Evolutionary conservation across 1,284 basidiomycete genomes (phyloP).

Genomic region (Sanghuangporus sanghuang): DNA sequence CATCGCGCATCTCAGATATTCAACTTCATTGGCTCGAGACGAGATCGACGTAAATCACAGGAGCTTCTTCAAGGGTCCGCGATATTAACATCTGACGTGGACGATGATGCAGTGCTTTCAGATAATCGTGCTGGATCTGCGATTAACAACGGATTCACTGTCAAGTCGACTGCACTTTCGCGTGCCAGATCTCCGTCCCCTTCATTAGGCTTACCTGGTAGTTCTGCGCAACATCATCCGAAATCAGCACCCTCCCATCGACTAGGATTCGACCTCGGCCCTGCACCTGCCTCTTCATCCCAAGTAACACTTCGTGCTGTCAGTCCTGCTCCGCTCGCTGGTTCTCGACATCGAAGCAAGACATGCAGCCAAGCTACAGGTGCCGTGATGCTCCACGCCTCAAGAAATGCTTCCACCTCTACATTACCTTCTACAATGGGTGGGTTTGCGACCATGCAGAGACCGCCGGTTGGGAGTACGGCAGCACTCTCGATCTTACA

Average conservation of each 20-base stretch:
- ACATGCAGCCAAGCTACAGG: not conserved
- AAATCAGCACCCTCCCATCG: not conserved
- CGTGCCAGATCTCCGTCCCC: not conserved
- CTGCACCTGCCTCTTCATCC: not conserved
- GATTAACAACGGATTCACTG: not conserved
- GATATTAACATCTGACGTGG: not conserved
- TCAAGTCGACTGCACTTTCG: not conserved
- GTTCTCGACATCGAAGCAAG: conserved; percentile 2
- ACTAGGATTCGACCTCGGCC: not conserved
- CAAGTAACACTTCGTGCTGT: not conserved
- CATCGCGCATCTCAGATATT: conserved; percentile 66
- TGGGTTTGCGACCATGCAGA: not conserved
- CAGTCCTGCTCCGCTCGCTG: not conserved
- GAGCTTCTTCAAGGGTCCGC: conserved; percentile 24
- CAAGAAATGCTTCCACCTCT: not conserved
- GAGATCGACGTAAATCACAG: conserved; percentile 21
- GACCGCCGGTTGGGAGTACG: not conserved
- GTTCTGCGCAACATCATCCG: not conserved
- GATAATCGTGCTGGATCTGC: not conserved
- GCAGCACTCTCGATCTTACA: not conserved
- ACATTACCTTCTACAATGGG: not conserved
- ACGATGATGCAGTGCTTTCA: not conserved
- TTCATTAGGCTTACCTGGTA: not conserved
- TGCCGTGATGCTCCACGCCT: not conserved
- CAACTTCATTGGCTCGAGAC: conserved; percentile 48